Evolutionary conservation across 305 asterid species (phyloP).

Genomic region (Fraxinus greggii): DNA sequence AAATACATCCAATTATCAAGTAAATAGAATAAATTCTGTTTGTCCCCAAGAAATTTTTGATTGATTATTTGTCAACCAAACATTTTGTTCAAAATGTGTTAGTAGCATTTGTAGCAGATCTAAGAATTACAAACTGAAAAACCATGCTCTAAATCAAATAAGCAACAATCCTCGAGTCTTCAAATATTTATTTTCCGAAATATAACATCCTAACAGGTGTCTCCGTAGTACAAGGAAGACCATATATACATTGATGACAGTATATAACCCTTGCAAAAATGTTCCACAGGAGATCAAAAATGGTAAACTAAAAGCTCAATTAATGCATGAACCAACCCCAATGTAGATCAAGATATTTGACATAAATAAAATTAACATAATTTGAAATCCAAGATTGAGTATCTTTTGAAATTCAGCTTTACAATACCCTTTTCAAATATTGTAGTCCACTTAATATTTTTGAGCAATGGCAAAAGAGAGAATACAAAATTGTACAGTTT

Average conservation of each 20-base stretch:
- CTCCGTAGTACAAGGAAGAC: background rate
- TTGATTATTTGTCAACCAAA: background rate
- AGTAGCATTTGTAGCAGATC: background rate
- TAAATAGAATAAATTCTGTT: background rate
- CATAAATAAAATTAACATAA: conserved; percentile 3
- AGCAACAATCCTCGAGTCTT: conserved; percentile 1
- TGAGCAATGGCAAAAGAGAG: conserved; percentile 11
- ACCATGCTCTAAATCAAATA: background rate
- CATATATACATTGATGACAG: background rate
- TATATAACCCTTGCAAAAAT: background rate
- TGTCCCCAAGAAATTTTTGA: background rate
- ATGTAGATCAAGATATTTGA: background rate
- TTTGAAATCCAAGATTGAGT: conserved; percentile 9
- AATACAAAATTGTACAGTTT: conserved; percentile 2
- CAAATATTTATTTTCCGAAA: background rate
- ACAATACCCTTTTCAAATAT: conserved; percentile 7
- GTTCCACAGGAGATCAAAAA: background rate
- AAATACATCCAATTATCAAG: background rate
- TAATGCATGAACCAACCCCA: background rate
- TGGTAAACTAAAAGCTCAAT: background rate
- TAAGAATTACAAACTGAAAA: background rate
- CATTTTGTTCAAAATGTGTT: background rate
- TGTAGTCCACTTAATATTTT: conserved; percentile 1
- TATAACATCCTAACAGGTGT: background rate
- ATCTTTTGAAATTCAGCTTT: conserved; percentile 3